These are phyloP conservation scores for Chaetomidium leptoderma DNA, from an alignment of 495 filamentous ascomycete species.

Conservation along the genomic window DNA sequence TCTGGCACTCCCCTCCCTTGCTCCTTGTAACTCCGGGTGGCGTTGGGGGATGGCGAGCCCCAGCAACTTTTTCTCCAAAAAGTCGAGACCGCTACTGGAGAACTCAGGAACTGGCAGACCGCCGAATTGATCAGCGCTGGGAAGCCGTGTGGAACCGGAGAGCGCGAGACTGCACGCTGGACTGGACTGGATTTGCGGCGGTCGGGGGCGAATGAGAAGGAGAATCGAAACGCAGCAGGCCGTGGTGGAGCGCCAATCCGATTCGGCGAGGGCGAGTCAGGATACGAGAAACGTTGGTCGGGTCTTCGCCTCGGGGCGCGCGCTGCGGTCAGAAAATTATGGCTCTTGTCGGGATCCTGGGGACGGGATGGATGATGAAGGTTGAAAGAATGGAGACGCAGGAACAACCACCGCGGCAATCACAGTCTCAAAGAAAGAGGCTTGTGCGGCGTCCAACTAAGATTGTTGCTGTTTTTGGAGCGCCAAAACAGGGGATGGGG, in stretches of 20 bases:
- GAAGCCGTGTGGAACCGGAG: constrained; percentile 1
- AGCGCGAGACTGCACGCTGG: background rate
- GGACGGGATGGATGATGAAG: background rate
- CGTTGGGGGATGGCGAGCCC: constrained; percentile 4
- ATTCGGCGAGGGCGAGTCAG: constrained; percentile 1
- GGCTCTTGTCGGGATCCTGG: too few species aligned
- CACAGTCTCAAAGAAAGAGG: background rate
- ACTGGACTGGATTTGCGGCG: background rate
- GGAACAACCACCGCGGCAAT: background rate
- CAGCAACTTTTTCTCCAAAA: constrained; percentile 1
- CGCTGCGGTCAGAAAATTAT: too few species aligned
- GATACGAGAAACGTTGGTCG: background rate
- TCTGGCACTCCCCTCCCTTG: background rate
- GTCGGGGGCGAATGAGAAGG: constrained; percentile 5
- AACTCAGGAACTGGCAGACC: background rate
- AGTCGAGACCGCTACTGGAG: constrained; percentile 6
- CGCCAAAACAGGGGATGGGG: constrained; percentile 1
- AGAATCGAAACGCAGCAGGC: background rate
- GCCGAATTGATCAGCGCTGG: constrained; percentile 9
- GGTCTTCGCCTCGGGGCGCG: too few species aligned
- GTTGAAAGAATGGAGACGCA: background rate
- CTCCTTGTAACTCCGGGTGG: constrained; percentile 5
- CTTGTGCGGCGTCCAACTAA: constrained; percentile 11
- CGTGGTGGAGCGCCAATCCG: background rate
- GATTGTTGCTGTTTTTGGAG: constrained; percentile 14